phyloP scores from a whole-genome alignment of 2,329 filamentous ascomycete species.

The Aspergillus calidoustus region DNA sequence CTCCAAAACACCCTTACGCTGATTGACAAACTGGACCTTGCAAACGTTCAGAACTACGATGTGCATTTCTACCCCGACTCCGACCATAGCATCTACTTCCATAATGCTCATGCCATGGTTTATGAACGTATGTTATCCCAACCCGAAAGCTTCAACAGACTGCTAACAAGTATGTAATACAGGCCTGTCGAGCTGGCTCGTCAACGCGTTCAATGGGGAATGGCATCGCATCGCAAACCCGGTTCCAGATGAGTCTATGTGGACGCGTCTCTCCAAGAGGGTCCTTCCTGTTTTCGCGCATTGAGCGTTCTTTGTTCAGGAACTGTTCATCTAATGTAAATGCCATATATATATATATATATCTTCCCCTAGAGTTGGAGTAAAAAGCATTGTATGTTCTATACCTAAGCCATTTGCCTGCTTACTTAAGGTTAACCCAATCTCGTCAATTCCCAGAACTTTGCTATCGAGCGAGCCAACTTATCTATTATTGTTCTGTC shows the following conservation, averaged over 20 bases:
- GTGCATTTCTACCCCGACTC: conserved; percentile 96
- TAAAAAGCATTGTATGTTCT: background rate
- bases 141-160: too few species aligned
- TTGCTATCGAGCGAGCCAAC: too few species aligned
- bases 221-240: conserved; percentile 70
- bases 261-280: conserved; percentile 29
- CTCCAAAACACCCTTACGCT: conserved; percentile 90
- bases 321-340: background rate
- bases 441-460: too few species aligned
- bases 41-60: conserved; percentile 87
- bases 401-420: too few species aligned
- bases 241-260: conserved; percentile 47
- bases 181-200: conserved; percentile 74
- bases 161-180: background rate
- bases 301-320: conserved; percentile 6
- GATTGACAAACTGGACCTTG: conserved; percentile 83
- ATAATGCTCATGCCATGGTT: conserved; percentile 87
- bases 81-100: conserved; percentile 93
- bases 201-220: conserved; percentile 97
- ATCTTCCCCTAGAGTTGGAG: background rate
- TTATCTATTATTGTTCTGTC: too few species aligned
- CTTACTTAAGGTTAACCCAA: too few species aligned
- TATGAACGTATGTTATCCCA: conserved; percentile 75
- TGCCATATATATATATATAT: background rate
- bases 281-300: conserved; percentile 18